A percentile compares a stretch with the other conserved stretches of the same genome.
Conservation (phyloP, 2,329 filamentous ascomycete species). For the Penicillium sp. region DNA sequence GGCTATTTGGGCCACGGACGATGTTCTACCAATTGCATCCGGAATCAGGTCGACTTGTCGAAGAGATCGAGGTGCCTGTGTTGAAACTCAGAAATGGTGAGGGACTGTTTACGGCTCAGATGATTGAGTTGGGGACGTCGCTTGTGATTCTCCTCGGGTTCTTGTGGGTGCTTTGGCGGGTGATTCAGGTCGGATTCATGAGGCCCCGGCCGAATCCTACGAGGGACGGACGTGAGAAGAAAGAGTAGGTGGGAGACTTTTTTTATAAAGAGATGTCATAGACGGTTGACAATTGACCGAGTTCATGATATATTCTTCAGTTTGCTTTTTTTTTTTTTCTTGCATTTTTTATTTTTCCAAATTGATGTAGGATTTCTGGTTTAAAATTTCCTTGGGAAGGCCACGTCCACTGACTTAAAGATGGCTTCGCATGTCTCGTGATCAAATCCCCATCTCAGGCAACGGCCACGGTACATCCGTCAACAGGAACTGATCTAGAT, state of each 20-base stretch:
- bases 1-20: slow-evolving; percentile 67
- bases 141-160: slow-evolving; percentile 58
- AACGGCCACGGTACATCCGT: slow-evolving; percentile 26
- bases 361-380: too few relatives aligned
- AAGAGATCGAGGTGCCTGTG: slow-evolving; percentile 59
- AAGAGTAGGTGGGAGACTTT: slow-evolving; percentile 16
- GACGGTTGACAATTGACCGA: too few relatives aligned
- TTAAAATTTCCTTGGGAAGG: too few relatives aligned
- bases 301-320: background rate
- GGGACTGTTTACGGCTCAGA: slow-evolving; percentile 28
- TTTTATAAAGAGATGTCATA: background rate
- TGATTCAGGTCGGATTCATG: slow-evolving; percentile 34
- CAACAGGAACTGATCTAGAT: slow-evolving; percentile 40
- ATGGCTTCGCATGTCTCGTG: too few relatives aligned
- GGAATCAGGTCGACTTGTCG: slow-evolving; percentile 44
- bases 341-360: too few relatives aligned
- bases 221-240: slow-evolving; percentile 19
- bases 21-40: slow-evolving; percentile 76
- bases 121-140: slow-evolving; percentile 53
- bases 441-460: slow-evolving; percentile 22
- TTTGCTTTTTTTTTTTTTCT: background rate
- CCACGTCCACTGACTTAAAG: too few relatives aligned
- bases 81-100: slow-evolving; percentile 50
- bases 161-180: slow-evolving; percentile 61
- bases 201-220: background rate